phyloP scores from a whole-genome alignment of 2,329 filamentous ascomycete species.

The Onygena corvina region DNA sequence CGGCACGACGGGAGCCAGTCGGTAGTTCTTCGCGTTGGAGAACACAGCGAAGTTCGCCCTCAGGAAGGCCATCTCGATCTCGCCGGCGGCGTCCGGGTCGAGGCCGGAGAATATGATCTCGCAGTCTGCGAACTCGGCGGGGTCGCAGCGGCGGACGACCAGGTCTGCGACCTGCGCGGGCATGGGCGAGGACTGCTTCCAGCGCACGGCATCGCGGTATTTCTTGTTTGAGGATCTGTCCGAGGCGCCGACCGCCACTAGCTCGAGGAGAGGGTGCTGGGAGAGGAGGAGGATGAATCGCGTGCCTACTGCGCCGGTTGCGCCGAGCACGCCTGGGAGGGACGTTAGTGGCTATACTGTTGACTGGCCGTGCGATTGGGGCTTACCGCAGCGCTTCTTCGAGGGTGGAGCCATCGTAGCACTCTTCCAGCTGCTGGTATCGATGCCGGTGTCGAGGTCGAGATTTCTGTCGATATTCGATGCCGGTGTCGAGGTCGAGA shows the following conservation, averaged over 20 bases:
- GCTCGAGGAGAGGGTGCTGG: constrained; percentile 71
- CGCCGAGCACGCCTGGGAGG: constrained; percentile 60
- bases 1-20: constrained; percentile 76
- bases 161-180: constrained; percentile 62
- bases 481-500: not conserved
- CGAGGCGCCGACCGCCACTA: constrained; percentile 83
- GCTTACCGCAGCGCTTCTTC: constrained; percentile 14
- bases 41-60: constrained; percentile 82
- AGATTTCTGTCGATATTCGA: not conserved
- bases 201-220: constrained; percentile 85
- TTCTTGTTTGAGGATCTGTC: constrained; percentile 81
- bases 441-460: not conserved
- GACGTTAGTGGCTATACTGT: not conserved
- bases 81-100: constrained; percentile 82
- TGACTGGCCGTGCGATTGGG: not conserved
- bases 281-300: constrained; percentile 88
- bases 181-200: constrained; percentile 87
- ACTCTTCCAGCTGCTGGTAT: not conserved
- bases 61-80: constrained; percentile 86
- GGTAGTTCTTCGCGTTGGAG: constrained; percentile 96
- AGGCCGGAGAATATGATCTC: constrained; percentile 88
- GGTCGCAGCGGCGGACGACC: constrained; percentile 71
- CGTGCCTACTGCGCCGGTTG: constrained; percentile 88
- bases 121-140: constrained; percentile 74
- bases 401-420: constrained; percentile 5